Base-by-base conservation (phyloP, 75 land plant genomes). In the Larix kaempferi region DNA sequence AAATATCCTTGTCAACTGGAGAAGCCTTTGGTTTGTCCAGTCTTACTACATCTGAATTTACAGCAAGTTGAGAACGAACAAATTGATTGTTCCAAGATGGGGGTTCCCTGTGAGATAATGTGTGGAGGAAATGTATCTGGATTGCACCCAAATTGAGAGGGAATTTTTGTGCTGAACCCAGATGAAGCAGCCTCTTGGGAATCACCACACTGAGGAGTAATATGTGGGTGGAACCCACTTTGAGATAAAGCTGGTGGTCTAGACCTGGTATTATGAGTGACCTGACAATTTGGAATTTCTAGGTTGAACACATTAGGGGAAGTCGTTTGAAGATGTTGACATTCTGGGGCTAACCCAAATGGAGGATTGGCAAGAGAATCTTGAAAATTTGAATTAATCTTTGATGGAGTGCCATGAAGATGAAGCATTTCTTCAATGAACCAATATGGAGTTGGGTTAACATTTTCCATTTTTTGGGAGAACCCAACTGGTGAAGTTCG, bases 1-100 rank as follows among this genome's bases (percentile, higher is more conserved):
- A 52, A 73, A 22, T 55, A 25, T 55, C 75, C 57, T 55, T 73
- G 29, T 52, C 58, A 16, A 73, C 44, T 73, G 56, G 44, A 52
- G 74, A 73, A 13, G 21, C 75, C 21, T 73, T 26, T 52, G 5
- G 17, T 4, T 15, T 73, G 44, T 14, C 11, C 15, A 27, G 23
- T 13, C 56, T 23, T 0, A 16, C 35, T 25, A 23, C 75, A 44
- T 73, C 57, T 55, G 35, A 55, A 54, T 6, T 1, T 33, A 13
- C 56, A 55, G 75, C 14, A 25, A 41, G 44, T 27, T 54, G 29
- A 52, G 29, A 52, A 55, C 57, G 26, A 73, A 25, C 22, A 73
- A 55, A 5, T 55, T 21, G 14, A 55, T 55, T 73, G n/a, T 7
- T 27, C 26, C 22, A 73, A 73, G 56, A 73, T 69, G 35, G 41